phyloP scores from a whole-genome alignment of 805 yeast species.

The Candida railenensis region DNA sequence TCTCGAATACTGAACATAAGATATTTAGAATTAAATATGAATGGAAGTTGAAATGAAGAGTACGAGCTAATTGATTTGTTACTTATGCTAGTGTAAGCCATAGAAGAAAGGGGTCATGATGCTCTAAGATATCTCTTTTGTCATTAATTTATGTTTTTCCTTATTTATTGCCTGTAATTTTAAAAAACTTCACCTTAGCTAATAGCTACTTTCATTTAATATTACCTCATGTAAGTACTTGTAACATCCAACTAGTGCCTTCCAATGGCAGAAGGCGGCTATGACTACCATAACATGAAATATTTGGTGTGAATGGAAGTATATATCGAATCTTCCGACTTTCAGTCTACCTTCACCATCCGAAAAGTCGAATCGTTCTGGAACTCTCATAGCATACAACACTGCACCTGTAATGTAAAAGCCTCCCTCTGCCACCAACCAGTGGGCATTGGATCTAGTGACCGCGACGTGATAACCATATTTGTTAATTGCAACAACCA shows the following conservation, averaged over 20 bases:
- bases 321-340: conserved; percentile 51
- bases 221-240: conserved; percentile 39
- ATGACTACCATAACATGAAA: conserved; percentile 76
- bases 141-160: no score
- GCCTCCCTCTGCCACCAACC: conserved; percentile 68
- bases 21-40: no score
- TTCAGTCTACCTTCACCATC: conserved; percentile 8
- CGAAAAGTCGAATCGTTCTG: conserved; percentile 51
- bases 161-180: no score
- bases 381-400: conserved; percentile 74
- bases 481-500: conserved; percentile 47
- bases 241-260: conserved; percentile 59
- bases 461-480: conserved; percentile 53
- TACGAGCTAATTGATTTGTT: no score
- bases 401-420: conserved; percentile 79
- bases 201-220: neutral
- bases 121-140: neutral
- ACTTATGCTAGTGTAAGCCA: no score
- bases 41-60: no score
- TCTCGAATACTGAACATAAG: conserved; percentile 26
- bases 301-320: conserved; percentile 84
- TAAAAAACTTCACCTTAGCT: neutral
- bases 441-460: conserved; percentile 53
- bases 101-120: no score
- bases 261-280: conserved; percentile 75